phyloP scores from a whole-genome alignment of 2,329 filamentous ascomycete genomes.

The Aphanocladium album region DNA sequence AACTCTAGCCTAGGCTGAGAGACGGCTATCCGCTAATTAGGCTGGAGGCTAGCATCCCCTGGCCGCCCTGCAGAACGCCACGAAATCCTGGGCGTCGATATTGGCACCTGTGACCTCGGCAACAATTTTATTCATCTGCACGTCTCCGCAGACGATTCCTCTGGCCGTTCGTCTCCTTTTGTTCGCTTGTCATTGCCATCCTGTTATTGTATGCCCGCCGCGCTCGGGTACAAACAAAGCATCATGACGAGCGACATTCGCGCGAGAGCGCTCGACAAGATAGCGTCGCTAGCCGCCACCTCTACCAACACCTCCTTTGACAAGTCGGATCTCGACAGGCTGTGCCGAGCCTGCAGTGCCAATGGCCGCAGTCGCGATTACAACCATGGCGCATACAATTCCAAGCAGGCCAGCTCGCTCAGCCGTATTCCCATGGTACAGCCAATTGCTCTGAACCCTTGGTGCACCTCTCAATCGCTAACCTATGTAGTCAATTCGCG shows the following conservation, averaged over 20 bases:
- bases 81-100: neutral
- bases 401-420: slow-evolving; percentile 35
- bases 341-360: slow-evolving; percentile 54
- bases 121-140: slow-evolving; percentile 6
- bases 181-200: neutral
- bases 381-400: slow-evolving; percentile 42
- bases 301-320: slow-evolving; percentile 51
- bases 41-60: slow-evolving; percentile 3
- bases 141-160: neutral
- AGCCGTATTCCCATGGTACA: slow-evolving; percentile 57
- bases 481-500: slow-evolving; percentile 65
- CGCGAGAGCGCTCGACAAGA: slow-evolving; percentile 59
- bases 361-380: slow-evolving; percentile 39
- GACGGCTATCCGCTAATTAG: slow-evolving; percentile 1
- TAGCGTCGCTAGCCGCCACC: slow-evolving; percentile 56
- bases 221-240: neutral
- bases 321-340: slow-evolving; percentile 56
- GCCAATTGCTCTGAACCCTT: neutral
- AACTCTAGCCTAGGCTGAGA: neutral
- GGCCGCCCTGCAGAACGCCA: slow-evolving; percentile 1
- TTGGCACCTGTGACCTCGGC: slow-evolving; percentile 12
- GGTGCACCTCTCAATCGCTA: neutral
- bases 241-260: slow-evolving; percentile 53
- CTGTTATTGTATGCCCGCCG: neutral
- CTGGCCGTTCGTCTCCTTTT: neutral